Base-by-base conservation (phyloP, 225 moss, liverwort and hornwort genomes). In the Pseudisothecium myosuroides region DNA sequence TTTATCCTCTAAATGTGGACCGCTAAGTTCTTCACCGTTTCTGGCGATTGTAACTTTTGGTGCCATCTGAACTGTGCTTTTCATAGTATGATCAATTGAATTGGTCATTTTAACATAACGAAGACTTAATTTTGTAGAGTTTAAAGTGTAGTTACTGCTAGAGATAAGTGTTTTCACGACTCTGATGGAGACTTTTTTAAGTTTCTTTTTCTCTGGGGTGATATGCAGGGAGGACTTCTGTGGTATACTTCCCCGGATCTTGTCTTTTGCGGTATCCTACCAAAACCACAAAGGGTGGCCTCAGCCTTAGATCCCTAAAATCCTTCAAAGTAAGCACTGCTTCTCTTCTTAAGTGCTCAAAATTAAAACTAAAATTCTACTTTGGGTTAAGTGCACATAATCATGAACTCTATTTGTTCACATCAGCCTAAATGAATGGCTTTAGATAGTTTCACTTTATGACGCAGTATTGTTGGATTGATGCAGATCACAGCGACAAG, bases 261-360 rank as follows among this genome's bases (percentile, higher is more conserved):
- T 98, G 95, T 89, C 91, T 98, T 81, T 85, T 98, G 87, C 95
- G 95, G 67, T 95, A 98, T 93, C 95, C 96, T 74, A 90, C 91
- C 55, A 92, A 95, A 78, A 85, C 91, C 81, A 93, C 93, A 58
- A 93, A 91, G 47, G 90, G 85, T 74, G 95, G 91, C 87, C 90
- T 96, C 87, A 89, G 89, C 72, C 92, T 98, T 20, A 88, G 81
- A 83, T 88, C 93, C 86, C 90, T 98, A 68, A 96, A 95, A 76
- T 95, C 95, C 75, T 85, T 98, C 85, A 97, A 98, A 95, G 98
- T 97, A 87, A 86, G 89, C 85, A 47, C 41, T 43, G 32, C 60
- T 86, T 20, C 88, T 47, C 32, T 58, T 58, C 27, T 5, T 18
- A 28, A 80, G 28, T 59, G 58, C 80, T 28, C 59, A 39, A 11